These are phyloP conservation scores for Lasiodiplodia citricola DNA, from an alignment of 2,329 filamentous ascomycete genomes.

Conservation along the genomic window DNA sequence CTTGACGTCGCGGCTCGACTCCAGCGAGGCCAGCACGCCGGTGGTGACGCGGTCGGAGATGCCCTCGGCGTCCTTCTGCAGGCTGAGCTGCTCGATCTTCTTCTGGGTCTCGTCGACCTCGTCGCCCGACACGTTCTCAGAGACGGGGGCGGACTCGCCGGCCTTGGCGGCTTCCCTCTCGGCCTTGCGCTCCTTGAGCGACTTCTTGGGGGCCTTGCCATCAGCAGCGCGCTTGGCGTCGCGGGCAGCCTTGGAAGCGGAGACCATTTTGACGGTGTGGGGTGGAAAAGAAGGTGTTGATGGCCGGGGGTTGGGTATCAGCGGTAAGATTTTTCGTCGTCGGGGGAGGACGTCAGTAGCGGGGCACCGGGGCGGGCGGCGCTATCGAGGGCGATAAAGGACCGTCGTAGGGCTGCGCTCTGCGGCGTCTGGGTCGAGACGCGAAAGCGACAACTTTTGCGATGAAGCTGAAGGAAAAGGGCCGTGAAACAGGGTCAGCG, in stretches of 20 bases:
- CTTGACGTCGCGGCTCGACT: slow-evolving; percentile 91
- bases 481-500: slow-evolving; percentile 10
- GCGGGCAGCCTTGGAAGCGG: slow-evolving; percentile 71
- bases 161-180: slow-evolving; percentile 71
- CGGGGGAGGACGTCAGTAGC: slow-evolving; percentile 27
- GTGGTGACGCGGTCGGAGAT: slow-evolving; percentile 98
- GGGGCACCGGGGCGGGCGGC: slow-evolving; percentile 25
- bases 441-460: background rate
- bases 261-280: slow-evolving; percentile 60
- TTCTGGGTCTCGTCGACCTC: slow-evolving; percentile 56
- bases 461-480: background rate
- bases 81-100: slow-evolving; percentile 84
- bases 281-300: slow-evolving; percentile 25
- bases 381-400: slow-evolving; percentile 26
- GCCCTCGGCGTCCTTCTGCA: slow-evolving; percentile 95
- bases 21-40: slow-evolving; percentile 87
- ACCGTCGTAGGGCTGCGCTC: slow-evolving; percentile 24
- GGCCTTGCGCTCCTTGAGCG: slow-evolving; percentile 71
- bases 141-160: slow-evolving; percentile 58
- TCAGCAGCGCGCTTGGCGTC: slow-evolving; percentile 69
- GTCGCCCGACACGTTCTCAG: background rate
- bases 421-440: slow-evolving; percentile 6
- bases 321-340: slow-evolving; percentile 27
- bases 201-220: slow-evolving; percentile 77
- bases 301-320: slow-evolving; percentile 16